phyloP scores from a whole-genome alignment of 106 monocot genomes.

The Vanilla planifolia region DNA sequence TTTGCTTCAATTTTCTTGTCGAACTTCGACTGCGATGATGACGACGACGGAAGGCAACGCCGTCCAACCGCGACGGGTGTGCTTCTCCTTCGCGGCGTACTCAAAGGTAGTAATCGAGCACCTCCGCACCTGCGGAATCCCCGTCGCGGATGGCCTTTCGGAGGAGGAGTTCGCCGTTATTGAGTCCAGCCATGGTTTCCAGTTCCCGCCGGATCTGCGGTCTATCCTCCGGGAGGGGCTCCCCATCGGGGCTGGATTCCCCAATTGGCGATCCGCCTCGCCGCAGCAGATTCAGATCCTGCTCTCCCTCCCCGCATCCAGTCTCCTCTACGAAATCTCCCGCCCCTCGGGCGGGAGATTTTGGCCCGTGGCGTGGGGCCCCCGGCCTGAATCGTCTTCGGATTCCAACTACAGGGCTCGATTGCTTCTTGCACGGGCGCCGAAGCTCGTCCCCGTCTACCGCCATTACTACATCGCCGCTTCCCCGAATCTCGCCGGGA shows the following conservation, averaged over 20 bases:
- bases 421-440: neutral
- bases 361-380: neutral
- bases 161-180: slow-evolving; percentile 29
- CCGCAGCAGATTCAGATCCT: slow-evolving; percentile 11
- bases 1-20: too few relatives aligned
- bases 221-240: slow-evolving; percentile 55
- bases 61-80: slow-evolving; percentile 11
- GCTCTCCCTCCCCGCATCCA: slow-evolving; percentile 12
- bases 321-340: slow-evolving; percentile 14
- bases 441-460: slow-evolving; percentile 1
- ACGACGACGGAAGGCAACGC: neutral
- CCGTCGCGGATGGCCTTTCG: slow-evolving; percentile 30
- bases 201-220: slow-evolving; percentile 23
- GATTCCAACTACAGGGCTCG: neutral
- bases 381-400: neutral
- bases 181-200: slow-evolving; percentile 14
- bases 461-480: slow-evolving; percentile 5
- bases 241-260: slow-evolving; percentile 22
- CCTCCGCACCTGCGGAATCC: slow-evolving; percentile 18
- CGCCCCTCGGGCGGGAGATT: neutral
- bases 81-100: slow-evolving; percentile 70
- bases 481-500: neutral
- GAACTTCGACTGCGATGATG: too few relatives aligned
- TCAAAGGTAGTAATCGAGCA: slow-evolving; percentile 35
- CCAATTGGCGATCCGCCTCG: slow-evolving; percentile 20